Evolutionary conservation across 768 basidiomycete species (phyloP), one percentile per base, ranked within the genome.

Genomic region (Suillus ampliporus): DNA sequence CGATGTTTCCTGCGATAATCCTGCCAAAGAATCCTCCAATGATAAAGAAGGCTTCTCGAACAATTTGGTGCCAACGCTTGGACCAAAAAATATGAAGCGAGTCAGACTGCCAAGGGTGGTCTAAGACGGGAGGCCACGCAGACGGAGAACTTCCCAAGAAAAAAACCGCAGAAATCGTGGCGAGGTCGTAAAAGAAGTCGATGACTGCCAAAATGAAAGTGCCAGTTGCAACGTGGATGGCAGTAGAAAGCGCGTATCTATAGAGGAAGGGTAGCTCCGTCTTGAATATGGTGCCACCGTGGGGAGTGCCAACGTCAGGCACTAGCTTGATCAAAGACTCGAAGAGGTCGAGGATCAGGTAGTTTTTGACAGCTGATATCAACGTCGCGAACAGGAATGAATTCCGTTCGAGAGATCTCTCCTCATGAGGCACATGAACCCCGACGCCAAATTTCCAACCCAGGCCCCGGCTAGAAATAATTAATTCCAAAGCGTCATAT

Each of bases 41-140:
- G 13, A 91, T 80, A 48, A 92, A 76, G 73, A 94, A 91, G 0
- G 86, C 89, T 65, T 86, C 83, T 11, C 91, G 83, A 41, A 94
- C 80, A 5, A 87, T 69, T 70, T 94, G 91, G 69, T 94, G 92
- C 92, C 93, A 94, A 40, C 86, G 81, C 65, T 79, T 83, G 0
- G 87, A 80, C 93, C 92, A 94, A 64, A 94, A 86, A 28, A 78
- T 76, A 69, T 89, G 87, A 71, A 94, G 78, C 0, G 91, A 92
- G 53, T 86, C 80, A 5, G 89, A 75, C 15, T 68, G 70, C 88
- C 89, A 94, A 1, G 92, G 92, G 54, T 83, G 72, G 58, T 89
- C 88, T 74, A 86, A 80, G 35, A 90, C 73, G 0, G 93, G 93
- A 5, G 92, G 90, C 91, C 91, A 94, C 31, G 81, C 77, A 8